Base-by-base conservation (phyloP, 371 early-diverging fungal genomes). In the Sporodiniella umbellata region DNA sequence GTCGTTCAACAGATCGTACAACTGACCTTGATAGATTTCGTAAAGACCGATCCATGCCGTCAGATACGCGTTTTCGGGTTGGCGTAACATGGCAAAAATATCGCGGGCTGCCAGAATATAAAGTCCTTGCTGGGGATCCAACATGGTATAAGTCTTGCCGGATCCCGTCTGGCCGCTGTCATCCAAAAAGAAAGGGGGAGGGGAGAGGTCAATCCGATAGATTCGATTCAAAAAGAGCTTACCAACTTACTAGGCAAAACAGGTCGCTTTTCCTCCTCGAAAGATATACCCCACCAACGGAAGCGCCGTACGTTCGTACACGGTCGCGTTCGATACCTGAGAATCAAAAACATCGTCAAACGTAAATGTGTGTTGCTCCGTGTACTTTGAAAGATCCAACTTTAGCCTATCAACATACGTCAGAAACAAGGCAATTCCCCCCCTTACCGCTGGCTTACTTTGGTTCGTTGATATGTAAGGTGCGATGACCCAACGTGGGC, bases 71-170 rank as follows among this genome's bases (percentile, higher is more conserved):
- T 91, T 80, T 46, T 90, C 88, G 6, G 87, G 85, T 18, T 76
- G 81, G 42, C 83, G 84, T 2, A 94, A 77, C 45, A 78, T 60
- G 2, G 74, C 56, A 64, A 98, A 94, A 30, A 97, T 91, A 62
- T 95, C 96, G 12, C 87, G 73, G 0, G 93, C 94, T 0, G 99
- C 96, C 54, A 89, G 66, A 3, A 94, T 93, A 58, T 96, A 98
- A n/a, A 97, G 79, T 5, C 95, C 92, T 43, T 79, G 78, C 12
- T 78, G 78, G 6, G 78, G 78, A 64, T 95, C 92, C 47, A 98
- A 76, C 99, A 99, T 99, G 1, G 99, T 99, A 72, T 84, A 90
- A 0, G 99, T 99, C 66, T 99, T 99, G 25, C 99, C 99, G 15
- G 72, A 69, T 45, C 83, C 95, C 10, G 99, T 98, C 70, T 98